A percentile compares a stretch with the other conserved stretches of the same genome.
phyloP scores from a whole-genome alignment of 352 stramenopile species.

The Phytophthora podocarpi region DNA sequence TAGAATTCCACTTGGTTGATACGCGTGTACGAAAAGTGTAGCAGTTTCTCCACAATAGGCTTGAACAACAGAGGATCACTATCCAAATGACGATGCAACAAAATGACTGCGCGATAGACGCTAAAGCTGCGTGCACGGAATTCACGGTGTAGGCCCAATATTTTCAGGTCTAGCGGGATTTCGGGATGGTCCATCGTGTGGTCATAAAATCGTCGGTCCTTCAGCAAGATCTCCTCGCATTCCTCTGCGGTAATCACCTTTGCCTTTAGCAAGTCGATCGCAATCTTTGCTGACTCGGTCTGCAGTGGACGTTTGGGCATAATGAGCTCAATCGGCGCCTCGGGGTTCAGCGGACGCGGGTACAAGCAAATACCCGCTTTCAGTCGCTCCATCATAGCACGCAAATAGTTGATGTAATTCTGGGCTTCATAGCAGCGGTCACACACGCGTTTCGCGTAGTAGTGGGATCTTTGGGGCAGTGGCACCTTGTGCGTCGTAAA shows the following conservation, averaged over 20 bases:
- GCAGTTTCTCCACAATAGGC: constrained; percentile 82
- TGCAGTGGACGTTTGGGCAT: constrained; percentile 86
- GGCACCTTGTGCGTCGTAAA: constrained; percentile 84
- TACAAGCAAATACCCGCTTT: constrained; percentile 89
- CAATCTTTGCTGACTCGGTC: constrained; percentile 83
- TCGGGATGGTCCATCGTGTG: constrained; percentile 87
- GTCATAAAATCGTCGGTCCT: constrained; percentile 83
- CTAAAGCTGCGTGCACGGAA: constrained; percentile 82
- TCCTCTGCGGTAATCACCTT: constrained; percentile 87
- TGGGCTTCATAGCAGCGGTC: constrained; percentile 85
- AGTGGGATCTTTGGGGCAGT: constrained; percentile 78
- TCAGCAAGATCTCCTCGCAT: constrained; percentile 85
- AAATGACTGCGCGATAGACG: constrained; percentile 84
- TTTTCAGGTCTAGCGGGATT: constrained; percentile 85
- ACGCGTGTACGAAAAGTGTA: constrained; percentile 87
- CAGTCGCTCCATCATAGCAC: constrained; percentile 84
- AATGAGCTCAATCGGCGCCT: constrained; percentile 87
- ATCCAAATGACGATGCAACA: constrained; percentile 86
- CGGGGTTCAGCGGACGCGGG: constrained; percentile 79
- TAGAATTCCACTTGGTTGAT: constrained; percentile 94
- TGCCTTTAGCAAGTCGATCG: constrained; percentile 86
- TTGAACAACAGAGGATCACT: constrained; percentile 88
- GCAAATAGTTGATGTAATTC: constrained; percentile 87
- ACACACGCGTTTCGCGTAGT: constrained; percentile 88
- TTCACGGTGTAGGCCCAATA: constrained; percentile 86